phyloP scores from a whole-genome alignment of 345 rosid genomes.

The Acer saccharum region DNA sequence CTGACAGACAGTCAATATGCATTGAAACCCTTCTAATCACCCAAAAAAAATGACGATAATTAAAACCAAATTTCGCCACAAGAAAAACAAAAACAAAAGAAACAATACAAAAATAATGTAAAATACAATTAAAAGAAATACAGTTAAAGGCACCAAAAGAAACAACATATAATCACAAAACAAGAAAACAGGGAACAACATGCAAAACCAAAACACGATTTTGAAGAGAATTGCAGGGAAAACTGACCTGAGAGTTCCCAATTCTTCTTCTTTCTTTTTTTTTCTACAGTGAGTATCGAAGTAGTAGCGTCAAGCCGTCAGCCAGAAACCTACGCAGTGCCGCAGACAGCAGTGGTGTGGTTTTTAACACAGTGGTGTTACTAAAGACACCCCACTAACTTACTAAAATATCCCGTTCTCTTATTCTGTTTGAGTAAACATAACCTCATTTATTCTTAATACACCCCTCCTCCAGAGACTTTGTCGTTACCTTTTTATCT shows the following conservation, averaged over 20 bases:
- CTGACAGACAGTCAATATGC: no score
- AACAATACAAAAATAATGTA: neutral
- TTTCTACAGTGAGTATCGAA: neutral
- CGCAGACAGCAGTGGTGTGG: no score
- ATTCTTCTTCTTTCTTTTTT: neutral
- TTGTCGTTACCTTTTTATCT: no score
- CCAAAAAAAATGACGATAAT: no score
- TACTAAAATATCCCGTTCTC: no score
- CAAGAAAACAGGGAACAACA: neutral
- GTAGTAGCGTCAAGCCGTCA: neutral
- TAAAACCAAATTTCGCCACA: no score
- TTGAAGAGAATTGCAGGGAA: neutral
- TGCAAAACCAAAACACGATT: neutral
- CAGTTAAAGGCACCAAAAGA: neutral
- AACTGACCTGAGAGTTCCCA: neutral
- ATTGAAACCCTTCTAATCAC: no score
- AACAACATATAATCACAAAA: neutral
- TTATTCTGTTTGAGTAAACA: no score
- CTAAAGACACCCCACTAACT: no score
- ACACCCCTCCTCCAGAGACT: no score
- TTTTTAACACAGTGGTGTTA: neutral
- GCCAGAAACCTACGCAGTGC: neutral
- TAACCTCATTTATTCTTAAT: no score
- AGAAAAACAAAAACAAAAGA: neutral
- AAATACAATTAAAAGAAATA: neutral